phyloP scores from a whole-genome alignment of 768 basidiomycete species.

The Suillus alpinus region DNA sequence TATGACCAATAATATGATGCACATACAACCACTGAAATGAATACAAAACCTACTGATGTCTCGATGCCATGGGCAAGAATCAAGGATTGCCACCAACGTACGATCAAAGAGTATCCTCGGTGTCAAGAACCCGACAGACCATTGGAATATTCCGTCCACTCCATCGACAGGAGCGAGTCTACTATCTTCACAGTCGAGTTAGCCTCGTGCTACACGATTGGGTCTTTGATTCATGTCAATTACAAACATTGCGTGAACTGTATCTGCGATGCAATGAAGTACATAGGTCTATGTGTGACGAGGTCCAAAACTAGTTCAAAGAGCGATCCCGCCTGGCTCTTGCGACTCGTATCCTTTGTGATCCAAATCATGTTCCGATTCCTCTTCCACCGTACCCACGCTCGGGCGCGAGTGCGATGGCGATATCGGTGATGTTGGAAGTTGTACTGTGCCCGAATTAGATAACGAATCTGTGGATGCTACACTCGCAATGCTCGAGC shows the following conservation, averaged over 20 bases:
- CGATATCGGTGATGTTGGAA: constrained; percentile 9
- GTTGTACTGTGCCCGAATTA: constrained; percentile 9
- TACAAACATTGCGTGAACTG: constrained; percentile 4
- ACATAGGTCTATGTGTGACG: not conserved
- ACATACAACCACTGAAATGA: too few species aligned
- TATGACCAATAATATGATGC: too few species aligned
- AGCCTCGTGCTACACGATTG: not conserved
- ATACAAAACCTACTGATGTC: too few species aligned
- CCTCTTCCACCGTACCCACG: constrained; percentile 27
- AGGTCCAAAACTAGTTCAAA: constrained; percentile 16
- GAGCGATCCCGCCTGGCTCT: constrained; percentile 28
- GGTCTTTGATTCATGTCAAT: not conserved
- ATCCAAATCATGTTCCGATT: constrained; percentile 17
- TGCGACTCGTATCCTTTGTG: constrained; percentile 13
- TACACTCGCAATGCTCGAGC: constrained; percentile 24
- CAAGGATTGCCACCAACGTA: not conserved
- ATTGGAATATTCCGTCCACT: not conserved
- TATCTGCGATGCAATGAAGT: constrained; percentile 1
- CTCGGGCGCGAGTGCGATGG: constrained; percentile 14
- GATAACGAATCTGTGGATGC: constrained; percentile 22
- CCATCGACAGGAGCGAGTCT: not conserved
- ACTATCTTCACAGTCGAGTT: not conserved
- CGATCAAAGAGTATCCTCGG: too few species aligned
- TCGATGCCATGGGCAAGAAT: not conserved
- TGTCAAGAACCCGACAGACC: not conserved